Percentiles rank a stretch among this genome's conserved stretches.
Evolutionary conservation across 2,329 filamentous ascomycete species (phyloP).

Genomic region (Metarhizium rileyi): DNA sequence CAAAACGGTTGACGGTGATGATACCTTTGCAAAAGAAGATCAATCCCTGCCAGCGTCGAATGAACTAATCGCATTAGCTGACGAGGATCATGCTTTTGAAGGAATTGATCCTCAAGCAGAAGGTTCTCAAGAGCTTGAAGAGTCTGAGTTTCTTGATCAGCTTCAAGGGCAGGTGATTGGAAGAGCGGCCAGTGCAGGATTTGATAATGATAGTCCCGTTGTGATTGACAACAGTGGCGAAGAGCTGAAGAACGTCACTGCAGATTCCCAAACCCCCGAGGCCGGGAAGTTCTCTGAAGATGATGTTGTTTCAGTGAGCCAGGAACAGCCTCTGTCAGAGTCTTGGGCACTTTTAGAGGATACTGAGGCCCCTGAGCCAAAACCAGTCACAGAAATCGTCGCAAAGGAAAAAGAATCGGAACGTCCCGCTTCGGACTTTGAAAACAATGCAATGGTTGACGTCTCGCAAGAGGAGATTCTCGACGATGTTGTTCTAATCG

Average conservation of each 20-base stretch:
- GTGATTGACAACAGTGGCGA: background rate
- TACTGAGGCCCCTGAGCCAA: background rate
- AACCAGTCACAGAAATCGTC: background rate
- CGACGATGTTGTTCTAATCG: background rate
- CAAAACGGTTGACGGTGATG: background rate
- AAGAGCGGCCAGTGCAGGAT: background rate
- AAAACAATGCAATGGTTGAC: background rate
- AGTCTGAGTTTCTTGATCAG: background rate
- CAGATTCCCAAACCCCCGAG: background rate
- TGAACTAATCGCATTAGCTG: background rate
- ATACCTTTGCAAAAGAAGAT: background rate
- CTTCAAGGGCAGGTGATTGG: background rate
- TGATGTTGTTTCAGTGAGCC: background rate
- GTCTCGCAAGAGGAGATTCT: background rate
- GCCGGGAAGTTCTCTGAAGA: background rate
- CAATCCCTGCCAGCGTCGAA: background rate
- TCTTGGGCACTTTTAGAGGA: conserved; percentile 1
- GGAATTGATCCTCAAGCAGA: background rate
- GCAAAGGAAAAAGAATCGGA: background rate
- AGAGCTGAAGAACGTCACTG: background rate
- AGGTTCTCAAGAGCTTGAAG: background rate
- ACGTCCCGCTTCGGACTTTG: background rate
- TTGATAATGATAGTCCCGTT: background rate
- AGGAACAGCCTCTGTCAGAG: background rate
- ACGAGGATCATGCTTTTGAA: background rate